phyloP scores from a whole-genome alignment of 352 stramenopile species.

The Globisporangium heterothallicum region DNA sequence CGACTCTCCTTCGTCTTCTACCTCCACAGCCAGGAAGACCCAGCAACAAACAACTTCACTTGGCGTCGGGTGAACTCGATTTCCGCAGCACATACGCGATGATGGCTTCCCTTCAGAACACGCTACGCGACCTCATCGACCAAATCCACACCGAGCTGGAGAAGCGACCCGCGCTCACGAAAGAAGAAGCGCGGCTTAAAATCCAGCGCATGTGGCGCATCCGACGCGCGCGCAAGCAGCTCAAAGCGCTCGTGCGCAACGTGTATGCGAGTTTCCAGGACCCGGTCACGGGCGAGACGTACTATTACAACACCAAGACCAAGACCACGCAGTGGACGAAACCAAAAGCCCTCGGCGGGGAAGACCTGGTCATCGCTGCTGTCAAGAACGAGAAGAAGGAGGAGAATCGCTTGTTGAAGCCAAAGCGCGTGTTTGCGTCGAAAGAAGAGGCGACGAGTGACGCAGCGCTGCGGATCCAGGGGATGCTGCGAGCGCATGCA shows the following conservation, averaged over 20 bases:
- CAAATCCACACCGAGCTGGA: conserved; percentile 45
- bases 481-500: conserved; percentile 44
- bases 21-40: neutral
- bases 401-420: too few relatives aligned
- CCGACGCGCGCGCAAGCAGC: conserved; percentile 58
- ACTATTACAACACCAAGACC: conserved; percentile 79
- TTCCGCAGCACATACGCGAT: conserved; percentile 37
- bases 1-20: too few relatives aligned
- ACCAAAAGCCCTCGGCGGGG: conserved; percentile 32
- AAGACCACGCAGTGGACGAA: conserved; percentile 67
- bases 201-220: conserved; percentile 79
- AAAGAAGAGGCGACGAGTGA: conserved; percentile 22
- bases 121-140: conserved; percentile 32
- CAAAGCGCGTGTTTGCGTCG: conserved; percentile 12
- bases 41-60: neutral
- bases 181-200: conserved; percentile 47
- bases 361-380: conserved; percentile 10
- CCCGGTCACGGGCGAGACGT: conserved; percentile 49
- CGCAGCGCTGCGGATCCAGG: conserved; percentile 41
- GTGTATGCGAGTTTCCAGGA: conserved; percentile 63
- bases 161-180: conserved; percentile 36
- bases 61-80: conserved; percentile 19
- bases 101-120: conserved; percentile 32
- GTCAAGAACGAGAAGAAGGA: conserved; percentile 11
- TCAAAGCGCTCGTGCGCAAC: conserved; percentile 48